Percentiles rank a stretch among this genome's conserved stretches.
Evolutionary conservation across 371 early-diverging fungal genomes (phyloP).

Genomic region (Actinomortierella wolfii): DNA sequence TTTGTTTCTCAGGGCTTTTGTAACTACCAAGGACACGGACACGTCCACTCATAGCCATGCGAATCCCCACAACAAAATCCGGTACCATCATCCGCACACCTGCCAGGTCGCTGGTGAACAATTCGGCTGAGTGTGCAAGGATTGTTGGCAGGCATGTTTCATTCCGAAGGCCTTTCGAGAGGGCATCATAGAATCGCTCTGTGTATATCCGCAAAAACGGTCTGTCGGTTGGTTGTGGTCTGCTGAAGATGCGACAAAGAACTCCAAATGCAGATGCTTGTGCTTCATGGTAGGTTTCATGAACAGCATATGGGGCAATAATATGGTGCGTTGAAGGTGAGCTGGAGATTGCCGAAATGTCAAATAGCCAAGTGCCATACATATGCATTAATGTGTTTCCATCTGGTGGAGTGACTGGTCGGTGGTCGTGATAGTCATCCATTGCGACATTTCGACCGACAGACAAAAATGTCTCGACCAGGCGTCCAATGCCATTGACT

Average conservation of each 20-base stretch:
- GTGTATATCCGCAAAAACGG: conserved; percentile 68
- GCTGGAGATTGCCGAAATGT: conserved; percentile 38
- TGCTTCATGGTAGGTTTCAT: conserved; percentile 54
- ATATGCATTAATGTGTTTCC: conserved; percentile 81
- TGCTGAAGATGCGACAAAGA: conserved; percentile 73
- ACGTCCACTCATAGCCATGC: conserved; percentile 68
- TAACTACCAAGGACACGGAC: conserved; percentile 30
- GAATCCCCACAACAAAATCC: conserved; percentile 71
- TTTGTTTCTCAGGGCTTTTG: conserved; percentile 38
- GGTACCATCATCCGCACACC: conserved; percentile 77
- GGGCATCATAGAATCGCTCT: conserved; percentile 72
- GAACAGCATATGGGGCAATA: conserved; percentile 8
- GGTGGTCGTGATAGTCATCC: conserved; percentile 11
- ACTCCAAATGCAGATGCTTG: conserved; percentile 73
- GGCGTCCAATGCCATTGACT: conserved; percentile 66
- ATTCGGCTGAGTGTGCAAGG: conserved; percentile 59
- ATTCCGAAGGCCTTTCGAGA: conserved; percentile 61
- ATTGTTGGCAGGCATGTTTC: conserved; percentile 72
- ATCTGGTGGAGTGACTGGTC: conserved; percentile 52
- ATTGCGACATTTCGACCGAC: conserved; percentile 35
- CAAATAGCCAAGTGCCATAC: conserved; percentile 82
- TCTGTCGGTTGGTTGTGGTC: conserved; percentile 56
- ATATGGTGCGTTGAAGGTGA: conserved; percentile 20
- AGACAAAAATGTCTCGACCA: conserved; percentile 63
- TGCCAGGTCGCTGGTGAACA: conserved; percentile 71